These are phyloP conservation scores for Cryptococcus sp. DNA, from an alignment of 1,284 basidiomycete genomes.

Conservation along the genomic window DNA sequence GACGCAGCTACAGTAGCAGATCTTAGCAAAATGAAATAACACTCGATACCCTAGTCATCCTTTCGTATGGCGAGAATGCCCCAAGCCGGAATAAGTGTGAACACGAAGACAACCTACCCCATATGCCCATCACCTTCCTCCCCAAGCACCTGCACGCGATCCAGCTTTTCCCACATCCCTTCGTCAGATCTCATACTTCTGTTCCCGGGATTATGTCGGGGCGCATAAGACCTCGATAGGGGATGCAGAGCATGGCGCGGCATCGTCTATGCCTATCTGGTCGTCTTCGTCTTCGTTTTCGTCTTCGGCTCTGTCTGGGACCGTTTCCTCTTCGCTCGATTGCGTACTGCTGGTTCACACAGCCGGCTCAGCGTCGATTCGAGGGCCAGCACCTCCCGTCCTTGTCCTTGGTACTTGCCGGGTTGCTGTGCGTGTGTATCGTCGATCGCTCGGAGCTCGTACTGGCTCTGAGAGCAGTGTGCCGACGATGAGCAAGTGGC, in stretches of 20 bases:
- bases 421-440: no score
- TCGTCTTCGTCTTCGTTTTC: no score
- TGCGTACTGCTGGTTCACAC: no score
- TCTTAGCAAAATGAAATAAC: constrained; percentile 1
- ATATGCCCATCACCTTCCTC: constrained; percentile 32
- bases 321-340: no score
- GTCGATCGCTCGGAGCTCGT: no score
- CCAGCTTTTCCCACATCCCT: constrained; percentile 37
- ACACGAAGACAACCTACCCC: constrained; percentile 30
- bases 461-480: no score
- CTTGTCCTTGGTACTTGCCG: no score
- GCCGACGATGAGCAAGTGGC: no score
- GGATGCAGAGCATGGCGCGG: constrained; percentile 27
- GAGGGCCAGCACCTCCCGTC: no score
- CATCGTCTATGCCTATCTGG: background rate
- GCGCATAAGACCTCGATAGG: constrained; percentile 21
- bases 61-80: background rate
- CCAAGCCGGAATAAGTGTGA: background rate
- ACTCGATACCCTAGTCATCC: background rate
- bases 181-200: constrained; percentile 11
- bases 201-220: constrained; percentile 9
- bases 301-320: no score
- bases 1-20: constrained; percentile 60
- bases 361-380: no score
- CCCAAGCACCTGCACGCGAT: constrained; percentile 45